These are phyloP conservation scores for Candida verbasci DNA, from an alignment of 805 yeast genomes.

Conservation along the genomic window DNA sequence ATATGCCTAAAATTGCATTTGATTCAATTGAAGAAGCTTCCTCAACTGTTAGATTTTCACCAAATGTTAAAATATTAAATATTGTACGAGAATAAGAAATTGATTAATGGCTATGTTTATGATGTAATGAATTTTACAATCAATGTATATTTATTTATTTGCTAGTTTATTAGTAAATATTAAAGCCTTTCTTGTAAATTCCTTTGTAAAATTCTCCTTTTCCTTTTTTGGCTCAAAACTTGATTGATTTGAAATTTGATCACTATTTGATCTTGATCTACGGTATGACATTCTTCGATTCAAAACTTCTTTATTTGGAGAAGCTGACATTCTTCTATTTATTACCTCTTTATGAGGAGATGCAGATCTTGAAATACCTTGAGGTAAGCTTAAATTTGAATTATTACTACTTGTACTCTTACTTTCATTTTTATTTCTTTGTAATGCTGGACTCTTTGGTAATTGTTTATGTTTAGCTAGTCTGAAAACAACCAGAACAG, in stretches of 20 bases:
- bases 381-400: not conserved
- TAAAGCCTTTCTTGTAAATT: conserved; percentile 34
- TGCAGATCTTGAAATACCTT: conserved; percentile 4
- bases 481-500: conserved; percentile 77
- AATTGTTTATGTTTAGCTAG: conserved; percentile 49
- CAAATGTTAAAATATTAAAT: conserved; percentile 38
- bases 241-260: conserved; percentile 9
- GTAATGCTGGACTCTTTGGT: conserved; percentile 43
- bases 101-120: too few species aligned
- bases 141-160: conserved; percentile 1
- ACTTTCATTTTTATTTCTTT: conserved; percentile 9
- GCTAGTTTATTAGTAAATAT: conserved; percentile 11
- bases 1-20: conserved; percentile 63
- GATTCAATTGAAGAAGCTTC: conserved; percentile 63
- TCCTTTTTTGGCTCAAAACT: conserved; percentile 15
- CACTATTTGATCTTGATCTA: conserved; percentile 8
- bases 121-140: too few species aligned
- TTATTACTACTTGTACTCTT: not conserved
- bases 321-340: too few species aligned
- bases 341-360: too few species aligned
- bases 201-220: conserved; percentile 27
- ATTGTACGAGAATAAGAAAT: conserved; percentile 5
- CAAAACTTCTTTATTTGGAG: conserved; percentile 3
- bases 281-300: conserved; percentile 8
- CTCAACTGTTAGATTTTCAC: conserved; percentile 55